Evolutionary conservation across 176 grass and related monocot genomes (phyloP).

Genomic region (Oryza nivara): DNA sequence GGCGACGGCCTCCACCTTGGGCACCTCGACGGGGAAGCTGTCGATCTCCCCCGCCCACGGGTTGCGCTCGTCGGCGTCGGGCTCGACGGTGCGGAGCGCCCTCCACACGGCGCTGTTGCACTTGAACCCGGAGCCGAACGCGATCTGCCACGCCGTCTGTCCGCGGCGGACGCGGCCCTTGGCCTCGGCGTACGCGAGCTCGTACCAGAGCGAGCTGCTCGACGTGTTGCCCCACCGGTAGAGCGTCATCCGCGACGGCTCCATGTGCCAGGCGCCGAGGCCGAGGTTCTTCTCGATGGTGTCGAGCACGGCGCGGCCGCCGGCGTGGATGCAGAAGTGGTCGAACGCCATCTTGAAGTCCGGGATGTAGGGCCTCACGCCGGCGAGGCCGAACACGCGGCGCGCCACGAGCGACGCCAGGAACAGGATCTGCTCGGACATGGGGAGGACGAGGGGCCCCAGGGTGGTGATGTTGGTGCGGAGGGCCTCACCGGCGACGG

Average conservation of each 20-base stretch:
- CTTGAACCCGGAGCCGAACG: constrained; percentile 69
- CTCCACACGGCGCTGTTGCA: constrained; percentile 91
- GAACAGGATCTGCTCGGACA: constrained; percentile 90
- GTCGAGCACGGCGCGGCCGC: constrained; percentile 76
- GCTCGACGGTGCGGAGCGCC: constrained; percentile 57
- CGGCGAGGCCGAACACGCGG: constrained; percentile 49
- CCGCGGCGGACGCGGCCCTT: constrained; percentile 46
- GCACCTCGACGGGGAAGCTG: constrained; percentile 73
- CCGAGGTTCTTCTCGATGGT: constrained; percentile 74
- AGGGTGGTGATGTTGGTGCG: constrained; percentile 90
- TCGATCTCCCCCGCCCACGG: constrained; percentile 71
- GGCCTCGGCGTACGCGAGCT: constrained; percentile 63
- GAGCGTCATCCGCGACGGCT: constrained; percentile 60
- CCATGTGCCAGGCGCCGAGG: constrained; percentile 53
- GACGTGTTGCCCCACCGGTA: constrained; percentile 70
- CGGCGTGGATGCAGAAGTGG: constrained; percentile 98
- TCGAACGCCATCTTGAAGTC: constrained; percentile 98
- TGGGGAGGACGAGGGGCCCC: constrained; percentile 74
- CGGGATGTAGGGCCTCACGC: constrained; percentile 65
- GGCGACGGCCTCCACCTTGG: constrained; percentile 64
- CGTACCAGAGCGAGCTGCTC: constrained; percentile 65
- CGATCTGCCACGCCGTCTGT: constrained; percentile 55
- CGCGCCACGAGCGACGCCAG: constrained; percentile 47
- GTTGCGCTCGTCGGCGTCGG: constrained; percentile 26
- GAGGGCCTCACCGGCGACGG: constrained; percentile 74